A percentile compares a stretch with the other conserved stretches of the same genome.
phyloP scores from a whole-genome alignment of 768 basidiomycete genomes.

The Leucocoprinus sp. region DNA sequence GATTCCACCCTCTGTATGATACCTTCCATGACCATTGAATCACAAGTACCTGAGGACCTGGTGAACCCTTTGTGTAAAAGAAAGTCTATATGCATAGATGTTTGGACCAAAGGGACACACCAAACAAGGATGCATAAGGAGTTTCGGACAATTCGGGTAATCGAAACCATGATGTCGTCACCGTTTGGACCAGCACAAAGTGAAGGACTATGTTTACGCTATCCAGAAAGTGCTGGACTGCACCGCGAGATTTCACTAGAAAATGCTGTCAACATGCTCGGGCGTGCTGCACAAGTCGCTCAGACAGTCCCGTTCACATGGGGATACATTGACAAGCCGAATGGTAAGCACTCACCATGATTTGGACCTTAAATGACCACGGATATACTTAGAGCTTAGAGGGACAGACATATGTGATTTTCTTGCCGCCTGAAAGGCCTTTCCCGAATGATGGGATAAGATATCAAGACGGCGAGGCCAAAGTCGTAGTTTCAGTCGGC shows the following conservation, averaged over 20 bases:
- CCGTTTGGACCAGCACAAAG: slow-evolving; percentile 39
- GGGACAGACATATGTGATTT: slow-evolving; percentile 60
- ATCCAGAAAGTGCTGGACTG: slow-evolving; percentile 54
- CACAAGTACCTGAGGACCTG: too few relatives aligned
- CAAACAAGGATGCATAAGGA: background rate
- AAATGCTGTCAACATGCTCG: slow-evolving; percentile 49
- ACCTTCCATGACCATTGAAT: too few relatives aligned
- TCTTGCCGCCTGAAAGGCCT: slow-evolving; percentile 45
- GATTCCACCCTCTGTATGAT: background rate
- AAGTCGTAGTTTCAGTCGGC: slow-evolving; percentile 44
- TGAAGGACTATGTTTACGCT: slow-evolving; percentile 62
- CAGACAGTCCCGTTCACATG: slow-evolving; percentile 57
- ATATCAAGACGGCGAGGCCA: slow-evolving; percentile 65
- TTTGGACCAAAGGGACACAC: background rate
- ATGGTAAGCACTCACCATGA: slow-evolving; percentile 35
- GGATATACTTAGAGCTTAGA: slow-evolving; percentile 30
- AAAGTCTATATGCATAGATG: background rate
- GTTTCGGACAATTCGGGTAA: background rate
- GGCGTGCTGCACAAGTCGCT: slow-evolving; percentile 50
- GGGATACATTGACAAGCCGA: slow-evolving; percentile 72
- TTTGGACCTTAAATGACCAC: background rate
- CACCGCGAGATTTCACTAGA: slow-evolving; percentile 52
- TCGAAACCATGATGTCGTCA: slow-evolving; percentile 15
- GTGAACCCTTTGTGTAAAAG: too few relatives aligned
- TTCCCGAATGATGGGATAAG: slow-evolving; percentile 75